These are phyloP conservation scores for Globisporangium nunn DNA, from an alignment of 352 stramenopile species.

Conservation along the genomic window DNA sequence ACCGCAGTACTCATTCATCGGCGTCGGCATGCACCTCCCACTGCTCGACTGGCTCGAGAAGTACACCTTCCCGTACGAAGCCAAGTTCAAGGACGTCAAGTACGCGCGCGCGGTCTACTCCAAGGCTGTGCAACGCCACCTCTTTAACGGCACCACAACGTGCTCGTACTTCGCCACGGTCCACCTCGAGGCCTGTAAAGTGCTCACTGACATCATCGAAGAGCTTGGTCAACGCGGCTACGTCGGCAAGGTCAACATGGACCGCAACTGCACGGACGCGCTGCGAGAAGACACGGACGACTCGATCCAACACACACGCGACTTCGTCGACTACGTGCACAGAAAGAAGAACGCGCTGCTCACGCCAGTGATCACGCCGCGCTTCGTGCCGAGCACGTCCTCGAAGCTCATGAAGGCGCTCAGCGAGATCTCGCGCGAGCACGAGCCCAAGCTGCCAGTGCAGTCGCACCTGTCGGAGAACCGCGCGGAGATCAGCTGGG, in stretches of 20 bases:
- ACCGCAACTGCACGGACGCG: constrained; percentile 82
- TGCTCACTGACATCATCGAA: constrained; percentile 84
- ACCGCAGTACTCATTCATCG: constrained; percentile 91
- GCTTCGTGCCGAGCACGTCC: constrained; percentile 89
- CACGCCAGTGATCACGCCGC: constrained; percentile 89
- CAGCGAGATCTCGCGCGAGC: constrained; percentile 68
- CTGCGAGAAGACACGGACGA: constrained; percentile 84
- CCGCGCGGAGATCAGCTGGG: constrained; percentile 83
- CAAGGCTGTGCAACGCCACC: constrained; percentile 79
- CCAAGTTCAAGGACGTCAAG: constrained; percentile 52
- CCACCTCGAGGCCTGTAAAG: constrained; percentile 87
- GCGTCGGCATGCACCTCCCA: constrained; percentile 90
- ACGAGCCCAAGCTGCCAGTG: constrained; percentile 69
- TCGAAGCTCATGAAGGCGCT: constrained; percentile 81
- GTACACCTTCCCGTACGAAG: constrained; percentile 93
- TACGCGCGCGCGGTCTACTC: constrained; percentile 84
- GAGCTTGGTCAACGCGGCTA: constrained; percentile 85
- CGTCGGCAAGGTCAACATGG: constrained; percentile 96
- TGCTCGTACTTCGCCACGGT: constrained; percentile 93
- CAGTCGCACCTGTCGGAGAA: constrained; percentile 92
- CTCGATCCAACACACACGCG: constrained; percentile 77
- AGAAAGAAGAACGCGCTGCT: constrained; percentile 65
- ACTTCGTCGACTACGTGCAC: constrained; percentile 86
- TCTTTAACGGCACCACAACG: constrained; percentile 90
- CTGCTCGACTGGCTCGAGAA: constrained; percentile 92